Conservation (phyloP, 2,329 filamentous ascomycete genomes). For the Metarhizium robertsii region DNA sequence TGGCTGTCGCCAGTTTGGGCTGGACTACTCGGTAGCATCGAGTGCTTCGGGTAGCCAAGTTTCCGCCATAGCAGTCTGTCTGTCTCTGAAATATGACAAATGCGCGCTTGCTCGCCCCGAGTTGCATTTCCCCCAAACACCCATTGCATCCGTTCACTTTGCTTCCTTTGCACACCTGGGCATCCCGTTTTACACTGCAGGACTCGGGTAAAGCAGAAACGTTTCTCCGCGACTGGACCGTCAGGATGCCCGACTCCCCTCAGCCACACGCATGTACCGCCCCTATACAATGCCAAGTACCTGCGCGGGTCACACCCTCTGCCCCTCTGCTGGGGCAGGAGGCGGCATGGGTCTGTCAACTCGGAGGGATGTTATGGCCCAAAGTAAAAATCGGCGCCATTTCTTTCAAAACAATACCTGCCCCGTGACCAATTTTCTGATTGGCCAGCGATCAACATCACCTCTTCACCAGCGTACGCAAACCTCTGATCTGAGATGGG, state of each 20-base stretch:
- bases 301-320: not conserved
- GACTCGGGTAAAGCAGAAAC: not conserved
- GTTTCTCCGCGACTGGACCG: not conserved
- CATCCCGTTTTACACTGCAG: not conserved
- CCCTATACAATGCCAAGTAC: not conserved
- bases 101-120: no score
- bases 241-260: not conserved
- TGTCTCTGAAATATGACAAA: no score
- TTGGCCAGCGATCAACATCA: constrained; percentile 25
- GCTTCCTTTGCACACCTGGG: no score
- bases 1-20: not conserved
- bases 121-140: no score
- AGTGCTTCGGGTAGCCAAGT: no score
- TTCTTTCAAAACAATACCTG: constrained; percentile 25
- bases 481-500: constrained; percentile 18
- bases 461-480: constrained; percentile 22
- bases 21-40: not conserved
- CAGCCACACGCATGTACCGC: not conserved
- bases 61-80: no score
- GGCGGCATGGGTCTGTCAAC: not conserved
- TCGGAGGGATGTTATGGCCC: constrained; percentile 13
- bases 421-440: constrained; percentile 28
- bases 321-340: not conserved
- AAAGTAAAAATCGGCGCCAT: constrained; percentile 22
- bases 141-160: no score